Evolutionary conservation across 352 stramenopile genomes (phyloP).

Genomic region (Pythium folliculosum): DNA sequence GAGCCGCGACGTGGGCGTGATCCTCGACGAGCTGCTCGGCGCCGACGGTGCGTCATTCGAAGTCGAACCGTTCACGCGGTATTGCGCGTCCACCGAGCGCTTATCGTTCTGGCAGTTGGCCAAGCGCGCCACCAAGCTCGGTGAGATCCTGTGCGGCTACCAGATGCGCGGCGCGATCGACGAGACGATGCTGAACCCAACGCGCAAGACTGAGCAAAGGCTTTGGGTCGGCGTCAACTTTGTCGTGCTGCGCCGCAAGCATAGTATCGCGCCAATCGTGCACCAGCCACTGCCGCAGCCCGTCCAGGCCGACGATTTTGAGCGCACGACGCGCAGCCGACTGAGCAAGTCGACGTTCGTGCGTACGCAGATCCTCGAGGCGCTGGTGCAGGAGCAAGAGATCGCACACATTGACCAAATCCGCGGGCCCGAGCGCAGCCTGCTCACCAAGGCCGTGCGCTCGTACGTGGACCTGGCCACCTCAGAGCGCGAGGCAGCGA

Average conservation of each 20-base stretch:
- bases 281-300: slow-evolving; percentile 29
- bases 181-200: slow-evolving; percentile 75
- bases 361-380: slow-evolving; percentile 50
- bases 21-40: slow-evolving; percentile 77
- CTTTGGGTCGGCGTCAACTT: slow-evolving; percentile 64
- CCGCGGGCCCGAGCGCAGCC: slow-evolving; percentile 31
- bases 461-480: slow-evolving; percentile 39
- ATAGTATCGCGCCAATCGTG: slow-evolving; percentile 19
- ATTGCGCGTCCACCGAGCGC: slow-evolving; percentile 50
- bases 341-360: slow-evolving; percentile 52
- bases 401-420: slow-evolving; percentile 37
- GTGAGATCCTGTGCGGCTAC: slow-evolving; percentile 82
- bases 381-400: slow-evolving; percentile 55
- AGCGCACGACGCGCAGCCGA: slow-evolving; percentile 50
- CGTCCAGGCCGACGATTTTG: slow-evolving; percentile 48
- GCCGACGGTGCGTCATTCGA: slow-evolving; percentile 74
- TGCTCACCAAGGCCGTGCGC: slow-evolving; percentile 36
- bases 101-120: slow-evolving; percentile 83
- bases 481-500: slow-evolving; percentile 9
- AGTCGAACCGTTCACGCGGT: slow-evolving; percentile 58
- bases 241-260: slow-evolving; percentile 59
- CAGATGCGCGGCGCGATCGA: slow-evolving; percentile 47
- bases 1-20: slow-evolving; percentile 78
- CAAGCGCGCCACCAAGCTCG: slow-evolving; percentile 50
- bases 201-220: slow-evolving; percentile 45